phyloP scores from a whole-genome alignment of 2,329 filamentous ascomycete genomes.

The Rhynchosporium agropyri region DNA sequence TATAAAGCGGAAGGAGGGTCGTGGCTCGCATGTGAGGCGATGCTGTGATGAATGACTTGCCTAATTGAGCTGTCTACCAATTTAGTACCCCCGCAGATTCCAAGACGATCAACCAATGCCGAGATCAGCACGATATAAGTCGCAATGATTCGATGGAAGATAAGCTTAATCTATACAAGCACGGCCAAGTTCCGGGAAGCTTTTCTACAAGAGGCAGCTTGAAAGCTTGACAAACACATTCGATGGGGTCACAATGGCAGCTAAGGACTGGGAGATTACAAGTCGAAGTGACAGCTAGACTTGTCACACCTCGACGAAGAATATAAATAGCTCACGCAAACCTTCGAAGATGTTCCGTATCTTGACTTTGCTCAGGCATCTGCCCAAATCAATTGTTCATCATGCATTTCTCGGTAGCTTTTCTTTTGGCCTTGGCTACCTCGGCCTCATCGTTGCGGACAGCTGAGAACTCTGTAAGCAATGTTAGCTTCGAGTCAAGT shows the following conservation, averaged over 20 bases:
- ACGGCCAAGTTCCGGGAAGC: slow-evolving; percentile 6
- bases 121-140: slow-evolving; percentile 5
- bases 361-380: not conserved
- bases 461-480: not conserved
- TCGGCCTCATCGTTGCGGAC: slow-evolving; percentile 22
- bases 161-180: slow-evolving; percentile 20
- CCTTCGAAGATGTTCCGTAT: not conserved
- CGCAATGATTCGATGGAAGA: slow-evolving; percentile 12
- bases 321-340: not conserved
- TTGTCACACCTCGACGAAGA: not conserved
- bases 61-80: slow-evolving; percentile 16
- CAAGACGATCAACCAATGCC: slow-evolving; percentile 21
- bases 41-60: slow-evolving; percentile 19
- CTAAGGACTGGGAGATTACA: not conserved
- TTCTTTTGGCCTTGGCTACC: slow-evolving; percentile 9
- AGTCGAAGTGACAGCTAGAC: not conserved
- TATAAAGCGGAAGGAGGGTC: slow-evolving; percentile 18
- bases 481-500: slow-evolving; percentile 28
- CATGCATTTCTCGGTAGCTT: slow-evolving; percentile 16
- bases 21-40: slow-evolving; percentile 2
- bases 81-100: slow-evolving; percentile 12
- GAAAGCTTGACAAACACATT: slow-evolving; percentile 15
- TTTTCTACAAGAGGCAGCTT: slow-evolving; percentile 23
- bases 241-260: not conserved
- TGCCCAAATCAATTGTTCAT: not conserved